These are phyloP conservation scores for Stagonosporopsis rhizophila DNA, from an alignment of 2,329 filamentous ascomycete genomes.

Conservation along the genomic window DNA sequence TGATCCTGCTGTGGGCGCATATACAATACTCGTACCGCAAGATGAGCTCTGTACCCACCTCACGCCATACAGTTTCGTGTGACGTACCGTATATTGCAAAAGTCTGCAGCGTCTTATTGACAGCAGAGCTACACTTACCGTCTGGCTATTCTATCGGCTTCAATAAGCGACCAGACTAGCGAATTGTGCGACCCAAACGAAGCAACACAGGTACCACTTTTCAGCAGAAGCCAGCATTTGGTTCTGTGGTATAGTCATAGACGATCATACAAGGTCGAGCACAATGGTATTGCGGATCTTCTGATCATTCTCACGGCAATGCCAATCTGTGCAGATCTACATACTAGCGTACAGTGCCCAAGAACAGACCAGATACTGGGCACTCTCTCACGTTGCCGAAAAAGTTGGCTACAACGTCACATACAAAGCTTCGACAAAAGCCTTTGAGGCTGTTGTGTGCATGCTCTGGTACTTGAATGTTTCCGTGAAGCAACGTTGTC, in stretches of 20 bases:
- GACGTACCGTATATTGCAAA: background rate
- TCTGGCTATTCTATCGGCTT: background rate
- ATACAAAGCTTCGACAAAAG: background rate
- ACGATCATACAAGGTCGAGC: background rate
- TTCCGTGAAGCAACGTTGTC: background rate
- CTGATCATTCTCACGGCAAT: background rate
- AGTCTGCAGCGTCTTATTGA: background rate
- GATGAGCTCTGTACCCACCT: constrained; percentile 5
- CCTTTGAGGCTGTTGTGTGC: background rate
- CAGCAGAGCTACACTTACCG: background rate
- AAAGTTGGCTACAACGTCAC: background rate
- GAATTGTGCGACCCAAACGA: background rate
- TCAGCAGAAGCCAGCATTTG: background rate
- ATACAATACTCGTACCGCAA: constrained; percentile 6
- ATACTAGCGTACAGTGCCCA: background rate
- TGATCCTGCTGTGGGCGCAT: constrained; percentile 6
- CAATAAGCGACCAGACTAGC: background rate
- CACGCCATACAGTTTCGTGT: constrained; percentile 2
- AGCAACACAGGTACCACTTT: background rate
- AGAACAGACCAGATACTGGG: background rate
- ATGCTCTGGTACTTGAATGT: background rate
- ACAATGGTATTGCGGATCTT: background rate
- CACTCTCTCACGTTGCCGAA: background rate
- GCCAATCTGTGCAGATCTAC: background rate
- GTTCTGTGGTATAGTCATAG: background rate